These are phyloP conservation scores for Lasiodiplodia citricola DNA, from an alignment of 2,329 filamentous ascomycete genomes.

Conservation along the genomic window DNA sequence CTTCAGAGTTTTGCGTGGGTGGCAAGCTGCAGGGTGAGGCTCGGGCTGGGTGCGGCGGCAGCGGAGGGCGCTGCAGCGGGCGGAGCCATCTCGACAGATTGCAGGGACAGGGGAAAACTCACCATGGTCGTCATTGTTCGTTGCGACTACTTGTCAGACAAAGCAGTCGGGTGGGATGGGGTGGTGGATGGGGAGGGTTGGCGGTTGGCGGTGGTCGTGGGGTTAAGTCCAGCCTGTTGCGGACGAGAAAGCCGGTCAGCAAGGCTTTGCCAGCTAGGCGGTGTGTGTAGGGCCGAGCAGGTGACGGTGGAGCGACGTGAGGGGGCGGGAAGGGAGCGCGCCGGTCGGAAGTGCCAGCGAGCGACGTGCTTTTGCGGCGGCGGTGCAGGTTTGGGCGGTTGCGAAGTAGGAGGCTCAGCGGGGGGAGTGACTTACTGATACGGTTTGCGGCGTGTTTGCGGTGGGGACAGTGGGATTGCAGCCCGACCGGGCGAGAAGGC, in stretches of 20 bases:
- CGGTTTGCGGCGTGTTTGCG: conserved; percentile 18
- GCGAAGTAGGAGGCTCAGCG: conserved; percentile 32
- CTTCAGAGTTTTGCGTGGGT: conserved; percentile 26
- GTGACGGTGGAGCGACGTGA: conserved; percentile 30
- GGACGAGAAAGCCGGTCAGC: conserved; percentile 45
- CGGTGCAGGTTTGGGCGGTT: conserved; percentile 16
- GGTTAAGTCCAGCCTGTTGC: conserved; percentile 44
- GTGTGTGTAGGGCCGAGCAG: conserved; percentile 46
- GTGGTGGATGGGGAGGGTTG: conserved; percentile 31
- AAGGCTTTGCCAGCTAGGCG: conserved; percentile 49
- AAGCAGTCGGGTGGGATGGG: conserved; percentile 18
- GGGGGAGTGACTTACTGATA: conserved; percentile 26
- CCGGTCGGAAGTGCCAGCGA: conserved; percentile 2
- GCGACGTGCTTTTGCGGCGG: conserved; percentile 28
- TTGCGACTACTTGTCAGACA: conserved; percentile 25
- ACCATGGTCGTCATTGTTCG: conserved; percentile 68
- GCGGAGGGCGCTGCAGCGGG: neutral
- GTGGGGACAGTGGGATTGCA: conserved; percentile 26
- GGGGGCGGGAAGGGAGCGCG: conserved; percentile 27
- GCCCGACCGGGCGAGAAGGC: conserved; percentile 21
- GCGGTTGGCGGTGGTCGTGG: conserved; percentile 33
- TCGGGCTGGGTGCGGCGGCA: conserved; percentile 23
- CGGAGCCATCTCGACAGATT: conserved; percentile 32
- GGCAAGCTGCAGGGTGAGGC: conserved; percentile 27
- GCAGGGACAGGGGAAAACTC: conserved; percentile 46